Conservation (phyloP, 331 rosid genomes). For the Quercus lobata region DNA sequence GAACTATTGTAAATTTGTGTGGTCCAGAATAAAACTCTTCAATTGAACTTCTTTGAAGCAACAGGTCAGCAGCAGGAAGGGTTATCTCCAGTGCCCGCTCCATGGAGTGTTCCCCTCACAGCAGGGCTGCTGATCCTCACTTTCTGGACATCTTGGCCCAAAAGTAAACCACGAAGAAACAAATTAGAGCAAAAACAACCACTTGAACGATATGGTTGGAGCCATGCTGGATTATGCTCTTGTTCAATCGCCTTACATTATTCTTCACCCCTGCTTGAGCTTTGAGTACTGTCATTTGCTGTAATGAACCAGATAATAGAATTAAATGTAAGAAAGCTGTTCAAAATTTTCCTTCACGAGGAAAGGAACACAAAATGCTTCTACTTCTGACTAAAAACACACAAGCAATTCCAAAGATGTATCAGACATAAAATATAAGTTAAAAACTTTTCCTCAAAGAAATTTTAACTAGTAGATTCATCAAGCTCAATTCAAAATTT, state of each 20-base stretch:
- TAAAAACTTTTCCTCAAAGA: background rate
- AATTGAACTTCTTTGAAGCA: background rate
- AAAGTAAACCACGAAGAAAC: conserved; percentile 63
- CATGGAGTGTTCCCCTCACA: no score
- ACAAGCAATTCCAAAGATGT: background rate
- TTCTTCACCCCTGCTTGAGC: conserved; percentile 68
- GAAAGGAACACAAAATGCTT: background rate
- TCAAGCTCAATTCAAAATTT: background rate
- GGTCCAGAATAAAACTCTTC: conserved; percentile 12
- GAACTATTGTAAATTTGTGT: conserved; percentile 2
- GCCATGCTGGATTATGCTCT: conserved; percentile 73
- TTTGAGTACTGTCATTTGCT: conserved; percentile 68
- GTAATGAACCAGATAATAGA: conserved; percentile 23
- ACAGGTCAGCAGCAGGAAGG: background rate
- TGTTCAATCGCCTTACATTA: conserved; percentile 82
- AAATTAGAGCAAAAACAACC: conserved; percentile 52
- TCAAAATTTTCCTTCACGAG: background rate
- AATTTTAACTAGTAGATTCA: background rate
- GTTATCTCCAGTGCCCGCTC: no score
- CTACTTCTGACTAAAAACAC: conserved; percentile 1
- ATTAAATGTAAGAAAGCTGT: background rate
- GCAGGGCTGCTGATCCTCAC: conserved; percentile 25
- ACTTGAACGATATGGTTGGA: conserved; percentile 78
- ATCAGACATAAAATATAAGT: background rate
- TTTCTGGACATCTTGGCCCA: conserved; percentile 72